These are phyloP conservation scores for Pichia sp. DNA, from an alignment of 1,139 yeast genomes.

Conservation along the genomic window DNA sequence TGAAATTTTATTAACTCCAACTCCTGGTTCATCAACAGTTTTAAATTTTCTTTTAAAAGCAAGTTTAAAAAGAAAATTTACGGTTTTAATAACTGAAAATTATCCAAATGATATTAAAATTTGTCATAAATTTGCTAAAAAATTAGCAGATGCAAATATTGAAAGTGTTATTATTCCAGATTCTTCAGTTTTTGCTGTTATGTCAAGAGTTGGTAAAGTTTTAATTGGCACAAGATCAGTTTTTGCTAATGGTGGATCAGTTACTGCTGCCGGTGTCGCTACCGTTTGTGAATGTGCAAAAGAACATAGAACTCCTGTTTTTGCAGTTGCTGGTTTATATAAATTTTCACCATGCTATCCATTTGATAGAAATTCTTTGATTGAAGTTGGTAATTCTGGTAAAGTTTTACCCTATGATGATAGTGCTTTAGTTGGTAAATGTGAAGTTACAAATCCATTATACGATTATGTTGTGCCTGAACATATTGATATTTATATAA, in stretches of 20 bases:
- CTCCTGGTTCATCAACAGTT: constrained; percentile 89
- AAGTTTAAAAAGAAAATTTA: constrained; percentile 81
- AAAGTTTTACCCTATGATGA: constrained; percentile 71
- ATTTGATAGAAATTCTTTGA: constrained; percentile 77
- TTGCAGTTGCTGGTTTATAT: constrained; percentile 90
- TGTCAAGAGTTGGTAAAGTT: constrained; percentile 97
- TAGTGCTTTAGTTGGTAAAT: constrained; percentile 55
- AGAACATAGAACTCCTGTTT: constrained; percentile 90
- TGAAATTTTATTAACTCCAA: constrained; percentile 86
- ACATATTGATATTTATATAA: constrained; percentile 86
- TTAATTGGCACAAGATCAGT: constrained; percentile 88
- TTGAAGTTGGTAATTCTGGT: constrained; percentile 93
- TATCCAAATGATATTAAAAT: constrained; percentile 78
- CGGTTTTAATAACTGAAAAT: constrained; percentile 87
- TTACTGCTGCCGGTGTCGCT: constrained; percentile 86
- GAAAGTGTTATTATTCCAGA: constrained; percentile 93
- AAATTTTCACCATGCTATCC: constrained; percentile 93
- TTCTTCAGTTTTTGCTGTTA: constrained; percentile 85
- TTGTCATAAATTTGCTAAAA: constrained; percentile 76
- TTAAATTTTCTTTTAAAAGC: constrained; percentile 82
- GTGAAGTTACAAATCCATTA: constrained; percentile 87
- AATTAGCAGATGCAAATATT: constrained; percentile 76
- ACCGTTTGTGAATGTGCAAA: constrained; percentile 94
- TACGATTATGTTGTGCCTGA: constrained; percentile 93
- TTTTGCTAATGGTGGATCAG: constrained; percentile 90